These are phyloP conservation scores for Metschnikowia continentalis DNA, from an alignment of 805 yeast genomes.

Conservation along the genomic window DNA sequence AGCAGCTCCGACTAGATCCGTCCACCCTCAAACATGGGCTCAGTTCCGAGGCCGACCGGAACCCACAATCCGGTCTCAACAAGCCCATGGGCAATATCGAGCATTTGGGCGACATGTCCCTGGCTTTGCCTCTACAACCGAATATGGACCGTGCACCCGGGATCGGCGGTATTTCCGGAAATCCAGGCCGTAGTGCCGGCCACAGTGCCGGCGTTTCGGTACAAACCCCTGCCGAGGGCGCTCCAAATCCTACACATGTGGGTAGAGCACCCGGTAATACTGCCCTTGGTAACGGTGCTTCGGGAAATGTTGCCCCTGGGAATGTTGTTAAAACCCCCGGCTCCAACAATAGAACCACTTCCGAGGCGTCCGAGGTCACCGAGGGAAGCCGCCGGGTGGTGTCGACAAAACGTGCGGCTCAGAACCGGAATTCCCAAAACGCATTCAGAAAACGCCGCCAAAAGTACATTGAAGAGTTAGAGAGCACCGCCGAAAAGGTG, in stretches of 20 bases:
- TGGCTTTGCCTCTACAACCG: not conserved
- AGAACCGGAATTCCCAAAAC: conserved; percentile 86
- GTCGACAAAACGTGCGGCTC: conserved; percentile 81
- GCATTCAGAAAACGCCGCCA: conserved; percentile 88
- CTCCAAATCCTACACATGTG: not conserved
- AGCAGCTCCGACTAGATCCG: conserved; percentile 1
- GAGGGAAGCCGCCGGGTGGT: conserved; percentile 20
- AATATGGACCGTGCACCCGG: not conserved
- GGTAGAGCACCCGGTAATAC: not conserved
- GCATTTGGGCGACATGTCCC: not conserved
- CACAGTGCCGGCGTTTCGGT: not conserved
- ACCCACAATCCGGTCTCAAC: not conserved
- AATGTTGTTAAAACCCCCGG: not conserved
- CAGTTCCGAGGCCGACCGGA: not conserved
- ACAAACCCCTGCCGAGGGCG: too few relatives aligned
- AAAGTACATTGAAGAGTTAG: conserved; percentile 74
- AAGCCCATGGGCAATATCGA: not conserved
- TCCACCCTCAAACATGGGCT: not conserved
- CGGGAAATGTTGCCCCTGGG: not conserved
- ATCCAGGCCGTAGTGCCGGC: not conserved
- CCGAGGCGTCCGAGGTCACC: not conserved
- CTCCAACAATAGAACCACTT: too few relatives aligned
- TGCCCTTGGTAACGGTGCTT: not conserved
- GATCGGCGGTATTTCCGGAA: not conserved
- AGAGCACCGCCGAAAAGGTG: conserved; percentile 60